Evolutionary conservation across 805 yeast species (phyloP).

Genomic region (Wickerhamiella lipophila): DNA sequence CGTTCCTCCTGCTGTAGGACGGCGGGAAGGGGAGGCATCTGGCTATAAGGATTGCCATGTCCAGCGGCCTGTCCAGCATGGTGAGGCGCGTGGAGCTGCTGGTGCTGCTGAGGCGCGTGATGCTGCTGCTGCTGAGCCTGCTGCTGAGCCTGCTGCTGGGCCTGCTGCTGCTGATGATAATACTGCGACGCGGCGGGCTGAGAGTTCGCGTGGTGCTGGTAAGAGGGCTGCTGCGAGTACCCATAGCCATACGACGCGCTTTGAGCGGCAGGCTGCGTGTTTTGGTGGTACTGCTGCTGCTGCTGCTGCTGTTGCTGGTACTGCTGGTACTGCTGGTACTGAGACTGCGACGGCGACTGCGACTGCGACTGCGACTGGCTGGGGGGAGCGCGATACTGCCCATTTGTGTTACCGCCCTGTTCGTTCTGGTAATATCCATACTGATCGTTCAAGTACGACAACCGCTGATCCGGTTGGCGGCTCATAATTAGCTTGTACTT

Average conservation of each 20-base stretch:
- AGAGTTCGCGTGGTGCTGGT: constrained; percentile 8
- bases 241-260: constrained; percentile 13
- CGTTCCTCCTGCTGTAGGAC: constrained; percentile 13
- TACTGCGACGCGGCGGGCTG: constrained; percentile 12
- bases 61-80: neutral
- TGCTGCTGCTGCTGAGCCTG: neutral
- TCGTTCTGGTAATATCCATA: constrained; percentile 12
- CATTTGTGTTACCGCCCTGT: neutral
- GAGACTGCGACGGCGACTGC: neutral
- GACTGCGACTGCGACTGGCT: constrained; percentile 2
- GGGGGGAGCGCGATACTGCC: neutral
- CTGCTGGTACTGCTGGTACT: constrained; percentile 2
- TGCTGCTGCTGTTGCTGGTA: constrained; percentile 9
- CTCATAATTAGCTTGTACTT: constrained; percentile 10
- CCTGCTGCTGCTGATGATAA: neutral
- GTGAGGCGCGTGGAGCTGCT: constrained; percentile 2
- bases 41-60: neutral
- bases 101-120: neutral
- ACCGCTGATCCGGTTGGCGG: constrained; percentile 16
- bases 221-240: constrained; percentile 11
- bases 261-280: constrained; percentile 13
- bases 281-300: constrained; percentile 2
- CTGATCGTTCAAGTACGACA: constrained; percentile 12
- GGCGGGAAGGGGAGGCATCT: constrained; percentile 10
- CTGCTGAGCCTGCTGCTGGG: neutral